Evolutionary conservation across 2,329 filamentous ascomycete genomes (phyloP).

Genomic region (Alternaria sp.): DNA sequence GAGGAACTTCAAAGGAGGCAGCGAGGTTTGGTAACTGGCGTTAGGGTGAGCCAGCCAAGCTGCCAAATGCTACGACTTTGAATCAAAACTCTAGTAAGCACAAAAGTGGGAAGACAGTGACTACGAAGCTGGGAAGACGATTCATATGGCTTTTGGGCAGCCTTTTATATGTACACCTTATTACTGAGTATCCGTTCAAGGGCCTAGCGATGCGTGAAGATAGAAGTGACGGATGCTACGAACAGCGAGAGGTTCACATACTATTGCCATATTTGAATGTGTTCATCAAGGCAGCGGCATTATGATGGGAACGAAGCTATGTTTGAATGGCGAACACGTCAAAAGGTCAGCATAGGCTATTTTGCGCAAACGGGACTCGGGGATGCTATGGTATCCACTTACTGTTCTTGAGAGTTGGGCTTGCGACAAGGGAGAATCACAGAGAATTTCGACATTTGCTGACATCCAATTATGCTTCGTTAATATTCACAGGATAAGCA

Average conservation of each 20-base stretch:
- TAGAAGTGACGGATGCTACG: constrained; percentile 9
- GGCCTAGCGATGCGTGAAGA: constrained; percentile 24
- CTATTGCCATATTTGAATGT: neutral
- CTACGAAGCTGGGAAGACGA: neutral
- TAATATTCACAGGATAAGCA: neutral
- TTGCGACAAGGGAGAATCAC: neutral
- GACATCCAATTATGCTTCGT: no score
- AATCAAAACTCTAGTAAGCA: neutral
- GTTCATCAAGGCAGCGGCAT: neutral
- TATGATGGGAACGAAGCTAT: constrained; percentile 1
- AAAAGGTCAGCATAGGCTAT: neutral
- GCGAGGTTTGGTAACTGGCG: neutral
- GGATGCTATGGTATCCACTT: no score
- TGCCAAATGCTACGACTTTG: neutral
- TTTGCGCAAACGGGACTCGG: neutral
- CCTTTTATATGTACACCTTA: constrained; percentile 7
- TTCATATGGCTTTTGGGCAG: neutral
- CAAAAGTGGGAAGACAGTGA: neutral
- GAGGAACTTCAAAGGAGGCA: neutral
- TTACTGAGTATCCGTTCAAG: neutral
- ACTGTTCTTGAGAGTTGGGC: neutral
- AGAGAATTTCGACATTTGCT: neutral
- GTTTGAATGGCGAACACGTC: constrained; percentile 20
- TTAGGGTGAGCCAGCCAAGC: neutral
- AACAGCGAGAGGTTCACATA: constrained; percentile 17